Evolutionary conservation across 805 yeast genomes (phyloP).

Genomic region (Debaryomyces castellii): DNA sequence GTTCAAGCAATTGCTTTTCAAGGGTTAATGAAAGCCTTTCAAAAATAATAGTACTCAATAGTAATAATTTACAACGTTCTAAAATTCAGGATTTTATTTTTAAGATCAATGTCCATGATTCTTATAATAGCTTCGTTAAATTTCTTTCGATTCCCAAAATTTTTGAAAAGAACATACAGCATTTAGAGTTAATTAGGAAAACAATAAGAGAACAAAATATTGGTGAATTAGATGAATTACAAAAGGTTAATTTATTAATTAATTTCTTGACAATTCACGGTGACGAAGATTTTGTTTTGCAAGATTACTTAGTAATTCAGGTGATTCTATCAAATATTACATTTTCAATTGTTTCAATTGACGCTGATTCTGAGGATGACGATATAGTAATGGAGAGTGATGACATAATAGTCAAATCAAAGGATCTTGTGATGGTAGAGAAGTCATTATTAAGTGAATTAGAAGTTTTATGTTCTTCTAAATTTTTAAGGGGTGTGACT

Average conservation of each 20-base stretch:
- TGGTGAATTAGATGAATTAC: not conserved
- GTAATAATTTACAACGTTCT: not conserved
- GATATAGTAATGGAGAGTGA: slow-evolving; percentile 19
- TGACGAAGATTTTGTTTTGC: slow-evolving; percentile 8
- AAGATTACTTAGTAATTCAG: slow-evolving; percentile 19
- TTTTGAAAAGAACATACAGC: not conserved
- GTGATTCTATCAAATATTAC: slow-evolving; percentile 16
- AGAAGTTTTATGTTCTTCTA: slow-evolving; percentile 17
- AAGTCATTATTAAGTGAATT: slow-evolving; percentile 6
- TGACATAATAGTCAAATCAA: not conserved
- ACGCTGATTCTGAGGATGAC: slow-evolving; percentile 19
- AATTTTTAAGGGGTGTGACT: slow-evolving; percentile 19
- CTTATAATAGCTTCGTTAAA: slow-evolving; percentile 8
- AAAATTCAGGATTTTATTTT: slow-evolving; percentile 6
- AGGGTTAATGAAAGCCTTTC: not conserved
- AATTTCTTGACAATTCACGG: slow-evolving; percentile 18
- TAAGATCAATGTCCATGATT: slow-evolving; percentile 8
- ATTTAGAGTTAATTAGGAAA: slow-evolving; percentile 2
- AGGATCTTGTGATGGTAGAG: slow-evolving; percentile 9
- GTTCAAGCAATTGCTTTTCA: not conserved
- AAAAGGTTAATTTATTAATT: slow-evolving; percentile 12
- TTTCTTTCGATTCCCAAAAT: slow-evolving; percentile 14
- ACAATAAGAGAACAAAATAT: not conserved
- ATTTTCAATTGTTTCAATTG: slow-evolving; percentile 16
- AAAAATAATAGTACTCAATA: not conserved